Base-by-base conservation (phyloP, 2,329 filamentous ascomycete species). In the Paracoccidioides lutzii region DNA sequence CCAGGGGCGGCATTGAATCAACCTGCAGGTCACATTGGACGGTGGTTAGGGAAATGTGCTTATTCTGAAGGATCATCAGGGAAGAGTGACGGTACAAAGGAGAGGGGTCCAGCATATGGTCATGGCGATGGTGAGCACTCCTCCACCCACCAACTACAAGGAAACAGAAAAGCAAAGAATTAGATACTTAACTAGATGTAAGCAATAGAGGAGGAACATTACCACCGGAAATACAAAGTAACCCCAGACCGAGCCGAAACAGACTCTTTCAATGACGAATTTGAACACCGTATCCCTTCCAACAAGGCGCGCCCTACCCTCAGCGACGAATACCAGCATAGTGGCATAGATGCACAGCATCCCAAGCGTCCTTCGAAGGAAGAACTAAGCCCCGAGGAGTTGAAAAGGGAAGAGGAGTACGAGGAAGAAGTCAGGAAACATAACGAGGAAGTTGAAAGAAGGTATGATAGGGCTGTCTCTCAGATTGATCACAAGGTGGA, bases 281-380 rank as follows among this genome's bases (percentile, higher is more conserved):
- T 61, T 48, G 59, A 61, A 40, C 22, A 50, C 22, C 59, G 53
- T 1, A 59, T 60, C 33, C 58, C 58, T 12, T 59, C 57, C 28
- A 61, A 61, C 57, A 55, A 59, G 40, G 57, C 60, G 40, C 59
- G 52, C 14, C 55, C 58, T 8, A 54, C 58, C 5, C 59, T 60
- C 35, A 55, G 54, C 41, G 59, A 61, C 10, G 56, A 55, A 57
- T 61, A 58, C 41, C 59, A 59, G 52, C 59, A 59, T 46, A 58
- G 58, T 35, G 59, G 59, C 42, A 32, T 32, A 1, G 59, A 61
- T 46, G 40, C 42, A 22, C 55, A 59, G 15, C 59, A 61, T 32
- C 59, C 59, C 4, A 57, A 57, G 15, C 52, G 55, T 30, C 58
- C 54, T 43, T 30, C 52, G 10, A 58, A 56, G 30, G 53, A 58